Base-by-base conservation (phyloP, 2,329 filamentous ascomycete genomes). In the Penicillium sp. region DNA sequence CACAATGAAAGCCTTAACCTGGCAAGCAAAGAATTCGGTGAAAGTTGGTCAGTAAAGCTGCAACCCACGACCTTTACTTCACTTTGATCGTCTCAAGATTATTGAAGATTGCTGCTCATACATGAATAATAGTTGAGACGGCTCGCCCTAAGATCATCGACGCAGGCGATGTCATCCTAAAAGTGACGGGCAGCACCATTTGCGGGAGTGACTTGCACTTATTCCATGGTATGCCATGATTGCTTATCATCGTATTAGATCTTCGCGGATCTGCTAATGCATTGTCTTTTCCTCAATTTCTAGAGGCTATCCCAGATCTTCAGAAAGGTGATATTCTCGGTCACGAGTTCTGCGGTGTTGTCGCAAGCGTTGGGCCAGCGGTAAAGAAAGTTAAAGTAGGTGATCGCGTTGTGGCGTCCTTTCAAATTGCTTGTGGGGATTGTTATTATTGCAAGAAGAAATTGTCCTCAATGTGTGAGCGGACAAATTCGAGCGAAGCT, bases 401-500 rank as follows among this genome's bases (percentile, higher is more conserved):
- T 12, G 81, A 84, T 59, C 78, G 90, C 28, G 91, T 93, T 18
- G 90, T 95, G 1, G 90, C 88, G 0, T 88, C 85, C 10, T 95
- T 95, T 76, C 90, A 93, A 71, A 94, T 95, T 66, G 88, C 90
- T 10, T 73, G 77, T 57, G 77, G 77, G 0, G 47, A 70, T 24
- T 95, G 91, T 75, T 87, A 83, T 71, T 92, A 85, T 71, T 95
- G 90, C 77, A 81, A 87, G 60, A 81, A 89, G 73, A 90, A 90
- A 70, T 78, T 90, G 1, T 88, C 85, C 0, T 90, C 87, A 15
- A 85, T 89, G 65, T 95, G 90, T 70, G 88, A 91, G 65, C 83
- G 79, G 71, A 95, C 90, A 0, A 93, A 90, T 70, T 76, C 84
- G 42, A 94, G 89, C 69, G 85, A 80, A 0, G 80, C 84, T 42